phyloP scores from a whole-genome alignment of 768 basidiomycete species.

The Suillus fuscotomentosus region DNA sequence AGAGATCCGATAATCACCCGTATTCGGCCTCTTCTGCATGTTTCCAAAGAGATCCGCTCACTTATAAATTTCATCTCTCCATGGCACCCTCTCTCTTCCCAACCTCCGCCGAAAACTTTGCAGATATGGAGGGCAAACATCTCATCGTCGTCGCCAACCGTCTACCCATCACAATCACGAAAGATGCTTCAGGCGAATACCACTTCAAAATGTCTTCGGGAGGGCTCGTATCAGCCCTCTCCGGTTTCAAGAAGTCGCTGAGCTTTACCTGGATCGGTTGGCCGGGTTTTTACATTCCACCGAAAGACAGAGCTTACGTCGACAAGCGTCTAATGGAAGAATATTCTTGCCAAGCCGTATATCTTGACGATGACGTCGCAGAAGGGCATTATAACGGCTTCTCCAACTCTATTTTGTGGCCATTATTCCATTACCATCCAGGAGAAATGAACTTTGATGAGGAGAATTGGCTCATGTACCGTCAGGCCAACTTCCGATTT shows the following conservation, averaged over 20 bases:
- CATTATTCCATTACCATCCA: constrained; percentile 98
- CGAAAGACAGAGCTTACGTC: constrained; percentile 86
- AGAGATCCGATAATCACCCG: constrained; percentile 33
- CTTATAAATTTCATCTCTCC: constrained; percentile 24
- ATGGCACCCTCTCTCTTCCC: constrained; percentile 29
- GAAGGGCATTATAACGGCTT: constrained; percentile 98
- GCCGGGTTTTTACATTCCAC: constrained; percentile 93
- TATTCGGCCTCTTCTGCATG: constrained; percentile 24
- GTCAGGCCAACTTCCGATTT: constrained; percentile 94
- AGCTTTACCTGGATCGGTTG: constrained; percentile 98
- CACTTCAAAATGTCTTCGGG: constrained; percentile 99
- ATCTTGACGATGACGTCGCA: constrained; percentile 97
- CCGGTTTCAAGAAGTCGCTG: constrained; percentile 97
- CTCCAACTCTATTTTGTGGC: constrained; percentile 99
- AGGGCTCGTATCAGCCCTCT: constrained; percentile 94
- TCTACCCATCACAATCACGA: constrained; percentile 92
- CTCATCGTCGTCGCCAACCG: constrained; percentile 97
- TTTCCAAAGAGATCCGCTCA: constrained; percentile 19
- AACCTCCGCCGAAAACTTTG: constrained; percentile 25
- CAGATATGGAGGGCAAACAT: constrained; percentile 56
- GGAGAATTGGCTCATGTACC: constrained; percentile 96
- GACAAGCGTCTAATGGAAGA: constrained; percentile 92
- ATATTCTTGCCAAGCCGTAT: constrained; percentile 96
- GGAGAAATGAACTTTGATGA: constrained; percentile 99
- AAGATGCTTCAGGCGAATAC: constrained; percentile 89